Conservation (phyloP, 1,284 basidiomycete species). For the Pterulicium gracile region DNA sequence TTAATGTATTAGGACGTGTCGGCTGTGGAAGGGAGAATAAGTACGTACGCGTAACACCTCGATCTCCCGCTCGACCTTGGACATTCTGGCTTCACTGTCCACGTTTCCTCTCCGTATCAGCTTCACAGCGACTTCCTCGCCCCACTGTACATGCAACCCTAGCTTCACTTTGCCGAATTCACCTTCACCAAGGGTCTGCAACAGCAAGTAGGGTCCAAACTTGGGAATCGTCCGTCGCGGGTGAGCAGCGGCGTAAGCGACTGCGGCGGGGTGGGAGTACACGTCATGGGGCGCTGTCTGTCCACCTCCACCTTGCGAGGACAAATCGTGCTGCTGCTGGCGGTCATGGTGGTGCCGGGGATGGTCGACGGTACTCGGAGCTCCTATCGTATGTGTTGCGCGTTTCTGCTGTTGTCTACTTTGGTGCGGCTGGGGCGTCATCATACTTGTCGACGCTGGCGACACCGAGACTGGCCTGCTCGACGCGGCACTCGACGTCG, state of each 20-base stretch:
- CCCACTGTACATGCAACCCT: slow-evolving; percentile 89
- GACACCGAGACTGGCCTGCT: neutral
- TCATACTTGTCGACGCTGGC: slow-evolving; percentile 1
- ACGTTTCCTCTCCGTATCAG: slow-evolving; percentile 91
- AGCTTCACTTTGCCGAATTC: slow-evolving; percentile 99
- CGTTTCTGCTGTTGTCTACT: slow-evolving; percentile 13
- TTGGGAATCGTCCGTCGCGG: slow-evolving; percentile 81
- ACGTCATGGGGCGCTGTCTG: slow-evolving; percentile 34
- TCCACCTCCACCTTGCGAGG: neutral
- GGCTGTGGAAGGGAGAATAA: slow-evolving; percentile 9
- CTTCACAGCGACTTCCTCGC: slow-evolving; percentile 99
- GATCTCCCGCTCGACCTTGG: slow-evolving; percentile 96
- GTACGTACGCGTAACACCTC: slow-evolving; percentile 82
- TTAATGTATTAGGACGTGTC: slow-evolving; percentile 7
- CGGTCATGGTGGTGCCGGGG: slow-evolving; percentile 24
- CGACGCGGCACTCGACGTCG: too few species aligned
- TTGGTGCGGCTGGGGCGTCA: neutral
- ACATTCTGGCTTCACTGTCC: slow-evolving; percentile 79
- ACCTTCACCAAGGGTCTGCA: slow-evolving; percentile 94
- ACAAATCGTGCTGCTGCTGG: neutral
- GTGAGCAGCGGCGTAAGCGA: slow-evolving; percentile 77
- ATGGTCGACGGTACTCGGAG: slow-evolving; percentile 13
- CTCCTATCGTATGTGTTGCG: slow-evolving; percentile 37
- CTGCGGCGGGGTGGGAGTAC: slow-evolving; percentile 77
- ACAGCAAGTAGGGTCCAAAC: slow-evolving; percentile 90